Evolutionary conservation across 108 stramenopile species (phyloP), one percentile per base, ranked within the genome.

Genomic region (Fistulifera solaris): DNA sequence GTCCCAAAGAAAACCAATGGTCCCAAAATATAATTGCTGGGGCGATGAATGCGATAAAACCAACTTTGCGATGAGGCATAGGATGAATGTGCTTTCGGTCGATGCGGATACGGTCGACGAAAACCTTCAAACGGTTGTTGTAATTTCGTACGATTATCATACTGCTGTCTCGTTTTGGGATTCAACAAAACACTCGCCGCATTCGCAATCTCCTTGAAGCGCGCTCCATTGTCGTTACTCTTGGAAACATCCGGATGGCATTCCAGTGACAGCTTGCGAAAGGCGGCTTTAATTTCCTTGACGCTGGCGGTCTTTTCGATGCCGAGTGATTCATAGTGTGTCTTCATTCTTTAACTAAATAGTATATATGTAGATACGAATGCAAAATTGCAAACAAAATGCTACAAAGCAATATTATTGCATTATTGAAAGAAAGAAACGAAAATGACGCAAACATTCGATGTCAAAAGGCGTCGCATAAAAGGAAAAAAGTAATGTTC

Each of bases 231-330:
- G 18, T 55, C 65, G 17, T 60, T 51, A 12, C 59, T 12, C 0
- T 48, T 43, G 14, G 78, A 69, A 2, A 91, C 76, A 62, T 98
- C 97, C 1, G 97, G 97, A 71, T 99, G 98, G 16, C 65, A 81
- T 61, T 90, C 77, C 62, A 94, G 80, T 56, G 85, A 86, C 8
- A 93, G 61, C 57, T 84, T 81, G 35, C 92, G 85, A 72, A 96
- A 99, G 39, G 92, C 86, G 47, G 75, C 72, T 61, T 94, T 95
- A 51, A 99, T 96, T 63, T 93, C 91, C 10, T 75, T 76, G 40
- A 62, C 66, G 8, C 72, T 72, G 21, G 93, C 87, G 19, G 62
- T 55, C 38, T 73, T 71, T 1, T 68, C 18, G 39, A 96, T 75
- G 14, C 88, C 90, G 23, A 96, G 68, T 13, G 68, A 74, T 19